Conservation (phyloP, 305 asterid genomes). For the Withania somnifera region DNA sequence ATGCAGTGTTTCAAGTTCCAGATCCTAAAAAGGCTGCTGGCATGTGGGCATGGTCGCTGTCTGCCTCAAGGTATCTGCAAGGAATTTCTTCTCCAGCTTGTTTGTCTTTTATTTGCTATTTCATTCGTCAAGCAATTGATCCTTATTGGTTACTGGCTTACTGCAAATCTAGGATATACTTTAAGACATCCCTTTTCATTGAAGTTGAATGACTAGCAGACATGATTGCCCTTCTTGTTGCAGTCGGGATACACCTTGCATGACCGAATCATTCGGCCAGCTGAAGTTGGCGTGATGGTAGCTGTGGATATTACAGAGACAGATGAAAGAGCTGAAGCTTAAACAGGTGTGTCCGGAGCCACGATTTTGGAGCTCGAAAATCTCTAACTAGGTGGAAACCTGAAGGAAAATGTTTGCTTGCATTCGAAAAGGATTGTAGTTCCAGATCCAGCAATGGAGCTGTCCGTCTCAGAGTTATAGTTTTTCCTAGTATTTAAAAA, state of each 20-base stretch:
- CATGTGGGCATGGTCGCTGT: slow-evolving; percentile 55
- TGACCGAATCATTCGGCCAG: slow-evolving; percentile 74
- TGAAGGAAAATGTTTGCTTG: neutral
- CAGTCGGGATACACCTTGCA: slow-evolving; percentile 77
- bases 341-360: neutral
- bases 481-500: neutral
- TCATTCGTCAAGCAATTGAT: too few relatives aligned
- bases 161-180: neutral
- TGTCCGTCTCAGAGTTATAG: neutral
- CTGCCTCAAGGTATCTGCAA: slow-evolving; percentile 62
- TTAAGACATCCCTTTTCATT: neutral
- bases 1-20: slow-evolving; percentile 89
- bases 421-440: neutral
- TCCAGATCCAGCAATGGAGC: neutral
- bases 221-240: neutral
- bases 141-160: neutral
- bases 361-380: neutral
- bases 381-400: neutral
- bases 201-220: neutral
- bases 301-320: slow-evolving; percentile 27
- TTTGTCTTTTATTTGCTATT: neutral
- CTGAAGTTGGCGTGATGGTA: slow-evolving; percentile 73
- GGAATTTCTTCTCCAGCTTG: neutral
- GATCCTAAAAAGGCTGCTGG: slow-evolving; percentile 77
- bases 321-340: slow-evolving; percentile 10